Conservation (phyloP, 495 filamentous ascomycete species). For the Aspergillus nanangensis region DNA sequence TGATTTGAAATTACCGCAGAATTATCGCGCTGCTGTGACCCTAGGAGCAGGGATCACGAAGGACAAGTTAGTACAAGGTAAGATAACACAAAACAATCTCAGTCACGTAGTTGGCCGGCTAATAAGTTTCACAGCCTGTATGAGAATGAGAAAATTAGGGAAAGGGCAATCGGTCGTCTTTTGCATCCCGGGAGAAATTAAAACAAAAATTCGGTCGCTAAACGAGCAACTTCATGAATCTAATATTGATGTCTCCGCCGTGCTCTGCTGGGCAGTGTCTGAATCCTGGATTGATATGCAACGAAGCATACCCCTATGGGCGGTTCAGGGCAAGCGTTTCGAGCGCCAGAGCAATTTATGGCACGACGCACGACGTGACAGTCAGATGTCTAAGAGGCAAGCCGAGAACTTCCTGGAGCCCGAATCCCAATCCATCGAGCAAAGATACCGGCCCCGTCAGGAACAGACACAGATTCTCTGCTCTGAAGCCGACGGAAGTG, state of each 20-base stretch:
- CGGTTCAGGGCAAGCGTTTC: conserved; percentile 51
- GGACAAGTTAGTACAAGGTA: conserved; percentile 72
- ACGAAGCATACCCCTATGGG: conserved; percentile 55
- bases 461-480: background rate
- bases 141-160: conserved; percentile 62
- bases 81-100: conserved; percentile 12
- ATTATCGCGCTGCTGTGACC: conserved; percentile 63
- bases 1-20: conserved; percentile 61
- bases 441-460: conserved; percentile 29
- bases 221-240: conserved; percentile 3
- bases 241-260: conserved; percentile 38
- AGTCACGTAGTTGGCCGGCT: conserved; percentile 24
- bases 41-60: conserved; percentile 66
- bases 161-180: conserved; percentile 60
- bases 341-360: conserved; percentile 21
- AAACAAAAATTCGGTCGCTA: conserved; percentile 33
- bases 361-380: conserved; percentile 5
- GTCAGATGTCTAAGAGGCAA: conserved; percentile 12
- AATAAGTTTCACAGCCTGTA: conserved; percentile 50
- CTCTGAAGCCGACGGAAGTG: conserved; percentile 1
- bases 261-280: conserved; percentile 55
- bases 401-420: conserved; percentile 44
- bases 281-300: conserved; percentile 49
- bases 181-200: conserved; percentile 50
- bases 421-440: conserved; percentile 40